Evolutionary conservation across 345 rosid species (phyloP).

Genomic region (Arabis alpina): DNA sequence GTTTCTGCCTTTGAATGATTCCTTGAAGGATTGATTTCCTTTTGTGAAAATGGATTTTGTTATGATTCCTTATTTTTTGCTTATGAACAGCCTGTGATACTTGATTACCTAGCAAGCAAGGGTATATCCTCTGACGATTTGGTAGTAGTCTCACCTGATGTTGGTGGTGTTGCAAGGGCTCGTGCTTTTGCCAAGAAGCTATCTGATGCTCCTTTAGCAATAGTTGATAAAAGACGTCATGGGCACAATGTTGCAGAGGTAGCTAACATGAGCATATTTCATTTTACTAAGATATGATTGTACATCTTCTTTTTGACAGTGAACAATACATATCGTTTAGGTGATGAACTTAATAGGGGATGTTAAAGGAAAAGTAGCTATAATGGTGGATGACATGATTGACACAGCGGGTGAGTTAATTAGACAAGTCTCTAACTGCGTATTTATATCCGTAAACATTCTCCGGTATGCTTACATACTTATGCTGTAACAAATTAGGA

Average conservation of each 20-base stretch:
- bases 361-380: conserved; percentile 95
- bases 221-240: conserved; percentile 96
- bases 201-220: conserved; percentile 96
- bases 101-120: conserved; percentile 97
- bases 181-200: conserved; percentile 94
- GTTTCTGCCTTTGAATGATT: neutral
- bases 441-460: conserved; percentile 3
- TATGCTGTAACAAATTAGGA: conserved; percentile 48
- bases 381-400: conserved; percentile 99
- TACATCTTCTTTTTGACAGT: neutral
- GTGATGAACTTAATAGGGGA: conserved; percentile 98
- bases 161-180: conserved; percentile 98
- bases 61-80: neutral
- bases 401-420: conserved; percentile 96
- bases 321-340: conserved; percentile 46
- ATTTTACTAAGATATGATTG: no score
- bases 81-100: conserved; percentile 81
- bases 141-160: conserved; percentile 98
- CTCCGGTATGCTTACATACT: conserved; percentile 1
- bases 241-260: conserved; percentile 99
- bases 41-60: conserved; percentile 9
- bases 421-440: conserved; percentile 3
- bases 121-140: conserved; percentile 80
- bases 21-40: neutral
- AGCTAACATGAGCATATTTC: neutral